Percentiles rank a stretch among this genome's conserved stretches.
These are phyloP conservation scores for Paramecium biaurelia DNA, from an alignment of 73 alveolate species.

Conservation along the genomic window DNA sequence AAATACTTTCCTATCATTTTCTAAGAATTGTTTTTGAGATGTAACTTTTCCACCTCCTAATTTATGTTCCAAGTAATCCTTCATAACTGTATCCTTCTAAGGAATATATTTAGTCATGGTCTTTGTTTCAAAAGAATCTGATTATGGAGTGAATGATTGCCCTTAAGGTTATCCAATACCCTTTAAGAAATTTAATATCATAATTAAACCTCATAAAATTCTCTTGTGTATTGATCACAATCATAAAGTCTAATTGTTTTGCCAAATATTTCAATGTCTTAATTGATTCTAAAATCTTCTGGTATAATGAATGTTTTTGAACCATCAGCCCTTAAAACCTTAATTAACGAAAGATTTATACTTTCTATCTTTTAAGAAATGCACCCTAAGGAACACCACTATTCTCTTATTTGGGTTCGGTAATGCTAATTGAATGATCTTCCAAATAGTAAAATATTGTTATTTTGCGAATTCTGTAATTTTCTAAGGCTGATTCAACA, in stretches of 20 bases:
- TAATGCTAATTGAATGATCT: constrained; percentile 85
- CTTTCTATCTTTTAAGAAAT: constrained; percentile 83
- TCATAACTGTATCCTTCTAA: constrained; percentile 76
- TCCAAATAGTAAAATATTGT: constrained; percentile 84
- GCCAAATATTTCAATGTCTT: constrained; percentile 78
- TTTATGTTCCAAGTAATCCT: constrained; percentile 87
- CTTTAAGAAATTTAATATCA: not conserved
- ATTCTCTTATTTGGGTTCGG: constrained; percentile 84
- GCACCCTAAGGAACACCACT: constrained; percentile 95
- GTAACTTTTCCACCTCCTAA: constrained; percentile 94
- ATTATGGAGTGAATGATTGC: constrained; percentile 35
- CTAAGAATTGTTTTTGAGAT: constrained; percentile 88
- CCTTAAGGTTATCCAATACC: constrained; percentile 67
- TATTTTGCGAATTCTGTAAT: constrained; percentile 81
- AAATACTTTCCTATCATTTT: constrained; percentile 88
- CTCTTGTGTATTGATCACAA: constrained; percentile 91
- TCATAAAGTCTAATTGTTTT: constrained; percentile 78
- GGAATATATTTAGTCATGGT: constrained; percentile 50
- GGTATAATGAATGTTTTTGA: constrained; percentile 70
- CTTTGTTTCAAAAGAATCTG: not conserved
- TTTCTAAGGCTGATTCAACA: constrained; percentile 91
- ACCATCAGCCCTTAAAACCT: constrained; percentile 82
- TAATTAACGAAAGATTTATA: not conserved
- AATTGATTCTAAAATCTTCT: constrained; percentile 81
- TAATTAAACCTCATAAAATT: constrained; percentile 73